Evolutionary conservation across 106 monocot species (phyloP).

Genomic region (Platanthera guangdongensis): DNA sequence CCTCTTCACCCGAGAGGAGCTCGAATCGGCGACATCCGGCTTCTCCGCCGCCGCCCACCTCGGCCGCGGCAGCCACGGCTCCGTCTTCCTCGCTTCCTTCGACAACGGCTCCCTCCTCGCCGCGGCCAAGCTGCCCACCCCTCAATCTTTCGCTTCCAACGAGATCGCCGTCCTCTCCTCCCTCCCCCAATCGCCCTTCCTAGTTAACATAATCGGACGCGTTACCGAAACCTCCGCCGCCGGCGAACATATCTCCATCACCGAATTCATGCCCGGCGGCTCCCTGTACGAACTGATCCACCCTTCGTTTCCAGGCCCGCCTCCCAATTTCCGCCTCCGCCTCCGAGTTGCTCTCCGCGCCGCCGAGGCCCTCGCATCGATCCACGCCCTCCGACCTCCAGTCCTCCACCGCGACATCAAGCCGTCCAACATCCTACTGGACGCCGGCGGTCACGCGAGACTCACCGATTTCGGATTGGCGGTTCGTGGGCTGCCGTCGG

Average conservation of each 20-base stretch:
- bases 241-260: slow-evolving; percentile 9
- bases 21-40: slow-evolving; percentile 45
- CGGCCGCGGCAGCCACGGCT: slow-evolving; percentile 96
- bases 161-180: slow-evolving; percentile 58
- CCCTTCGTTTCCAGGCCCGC: neutral
- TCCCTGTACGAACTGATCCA: slow-evolving; percentile 33
- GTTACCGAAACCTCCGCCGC: slow-evolving; percentile 5
- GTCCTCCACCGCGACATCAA: slow-evolving; percentile 39
- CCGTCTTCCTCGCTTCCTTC: slow-evolving; percentile 58
- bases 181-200: slow-evolving; percentile 14
- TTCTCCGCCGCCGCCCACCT: slow-evolving; percentile 48
- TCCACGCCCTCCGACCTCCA: slow-evolving; percentile 26
- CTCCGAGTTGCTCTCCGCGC: slow-evolving; percentile 16
- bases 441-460: slow-evolving; percentile 9
- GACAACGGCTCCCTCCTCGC: slow-evolving; percentile 25
- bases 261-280: slow-evolving; percentile 38
- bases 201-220: slow-evolving; percentile 49
- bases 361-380: slow-evolving; percentile 11
- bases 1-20: slow-evolving; percentile 38
- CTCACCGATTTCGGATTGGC: slow-evolving; percentile 33
- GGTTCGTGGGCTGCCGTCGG: slow-evolving; percentile 2
- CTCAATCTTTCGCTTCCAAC: slow-evolving; percentile 32
- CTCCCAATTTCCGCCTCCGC: slow-evolving; percentile 8
- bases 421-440: slow-evolving; percentile 32
- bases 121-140: slow-evolving; percentile 32